A percentile compares a stretch with the other conserved stretches of the same genome.
These are phyloP conservation scores for Geotrichum ghanense DNA, from an alignment of 805 yeast species.

Conservation along the genomic window DNA sequence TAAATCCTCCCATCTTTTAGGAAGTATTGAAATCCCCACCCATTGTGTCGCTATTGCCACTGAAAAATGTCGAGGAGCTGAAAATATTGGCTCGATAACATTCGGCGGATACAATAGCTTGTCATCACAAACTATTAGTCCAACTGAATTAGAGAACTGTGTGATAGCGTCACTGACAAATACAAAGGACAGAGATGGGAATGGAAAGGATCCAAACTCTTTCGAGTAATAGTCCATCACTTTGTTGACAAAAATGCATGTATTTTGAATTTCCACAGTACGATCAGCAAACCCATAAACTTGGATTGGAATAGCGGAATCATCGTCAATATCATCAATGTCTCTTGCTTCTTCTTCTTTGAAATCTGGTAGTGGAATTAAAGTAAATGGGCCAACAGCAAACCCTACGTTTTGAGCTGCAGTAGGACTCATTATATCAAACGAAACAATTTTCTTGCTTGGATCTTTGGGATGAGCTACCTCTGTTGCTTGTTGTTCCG, in stretches of 20 bases:
- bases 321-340: slow-evolving; percentile 26
- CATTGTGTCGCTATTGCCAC: slow-evolving; percentile 77
- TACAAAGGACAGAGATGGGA: slow-evolving; percentile 64
- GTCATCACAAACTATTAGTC: slow-evolving; percentile 52
- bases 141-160: slow-evolving; percentile 56
- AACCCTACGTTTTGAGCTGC: slow-evolving; percentile 94
- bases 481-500: slow-evolving; percentile 44
- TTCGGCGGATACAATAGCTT: slow-evolving; percentile 59
- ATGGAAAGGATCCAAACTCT: slow-evolving; percentile 91
- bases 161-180: slow-evolving; percentile 51
- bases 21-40: slow-evolving; percentile 87
- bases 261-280: slow-evolving; percentile 46
- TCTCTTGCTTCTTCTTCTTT: slow-evolving; percentile 26
- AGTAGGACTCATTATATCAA: slow-evolving; percentile 69
- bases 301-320: slow-evolving; percentile 37
- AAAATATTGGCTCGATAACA: slow-evolving; percentile 66
- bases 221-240: slow-evolving; percentile 76
- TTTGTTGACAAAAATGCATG: slow-evolving; percentile 63
- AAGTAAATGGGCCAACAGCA: slow-evolving; percentile 82
- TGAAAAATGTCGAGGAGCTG: slow-evolving; percentile 55
- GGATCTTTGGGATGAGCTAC: slow-evolving; percentile 65
- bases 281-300: slow-evolving; percentile 55
- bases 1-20: slow-evolving; percentile 62
- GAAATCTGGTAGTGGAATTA: slow-evolving; percentile 40
- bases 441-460: slow-evolving; percentile 62